Evolutionary conservation across 768 basidiomycete species (phyloP), one percentile per base, ranked within the genome.

Genomic region (Boletus huronensis): DNA sequence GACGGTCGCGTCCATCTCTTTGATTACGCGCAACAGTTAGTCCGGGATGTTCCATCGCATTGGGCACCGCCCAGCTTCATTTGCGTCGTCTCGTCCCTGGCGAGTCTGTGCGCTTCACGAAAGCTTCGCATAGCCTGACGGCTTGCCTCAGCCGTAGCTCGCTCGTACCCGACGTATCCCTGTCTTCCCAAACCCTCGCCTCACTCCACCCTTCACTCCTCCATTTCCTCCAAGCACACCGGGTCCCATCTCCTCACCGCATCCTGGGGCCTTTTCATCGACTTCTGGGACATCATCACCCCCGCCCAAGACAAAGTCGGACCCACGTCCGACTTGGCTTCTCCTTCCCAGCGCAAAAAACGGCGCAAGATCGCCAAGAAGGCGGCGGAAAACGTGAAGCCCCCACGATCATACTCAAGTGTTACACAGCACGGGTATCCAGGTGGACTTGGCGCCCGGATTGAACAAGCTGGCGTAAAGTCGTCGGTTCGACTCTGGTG

Each of bases 211-310:
- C 95, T 85, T 93, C 0, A 86, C 83, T 8, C n/a, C n/a, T n/a
- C 73, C n/a, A n/a, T 97, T 39, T 63, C 82, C 0, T 69, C 86
- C n/a, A 5, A 32, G 5, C 9, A 4, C 39, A 93, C 93, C 0
- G n/a, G n/a, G n/a, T n/a, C n/a, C n/a, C n/a, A n/a, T n/a, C n/a
- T n/a, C n/a, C n/a, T n/a, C n/a, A 81, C 89, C 0, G n/a, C n/a
- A n/a, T 88, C 88, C 0, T 95, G 93, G 92, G 96, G 98, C 64
- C 78, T 81, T 9, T 76, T 93, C 16, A 79, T 98, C 52, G 90
- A 91, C 3, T 62, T 95, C 4, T 98, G 87, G 87, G 83, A 87
- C 56, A 84, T 83, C 1, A 74, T 88, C 34, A 31, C 29, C 85
- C 91, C 0, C n/a, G 61, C 70, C 0, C 60, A 72, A 3, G 89